Conservation (phyloP, 441 rosid species). For the Oxalis stricta region DNA sequence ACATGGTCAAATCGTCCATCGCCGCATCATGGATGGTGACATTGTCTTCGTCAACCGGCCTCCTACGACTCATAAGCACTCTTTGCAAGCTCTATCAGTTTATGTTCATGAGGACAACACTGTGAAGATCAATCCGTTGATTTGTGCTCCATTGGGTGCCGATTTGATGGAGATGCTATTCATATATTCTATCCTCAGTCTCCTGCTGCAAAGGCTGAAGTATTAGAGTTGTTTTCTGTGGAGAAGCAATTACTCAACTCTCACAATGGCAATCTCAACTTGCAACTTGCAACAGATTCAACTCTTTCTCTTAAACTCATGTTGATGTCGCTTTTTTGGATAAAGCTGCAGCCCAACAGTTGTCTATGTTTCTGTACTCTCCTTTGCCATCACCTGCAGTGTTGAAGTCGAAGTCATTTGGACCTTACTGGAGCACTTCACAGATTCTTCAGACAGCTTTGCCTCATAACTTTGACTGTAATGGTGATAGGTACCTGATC, state of each 20-base stretch:
- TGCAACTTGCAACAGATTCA: conserved; percentile 69
- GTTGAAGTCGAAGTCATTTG: conserved; percentile 22
- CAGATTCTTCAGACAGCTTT: conserved; percentile 68
- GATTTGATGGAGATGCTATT: conserved; percentile 93
- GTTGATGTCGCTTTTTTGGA: conserved; percentile 37
- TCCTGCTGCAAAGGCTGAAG: conserved; percentile 84
- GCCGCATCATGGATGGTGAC: conserved; percentile 90
- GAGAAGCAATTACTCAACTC: conserved; percentile 91
- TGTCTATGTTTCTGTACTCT: conserved; percentile 54
- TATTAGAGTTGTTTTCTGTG: conserved; percentile 74
- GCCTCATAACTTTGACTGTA: conserved; percentile 46
- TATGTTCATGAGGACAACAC: conserved; percentile 90
- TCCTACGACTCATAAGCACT: conserved; percentile 91
- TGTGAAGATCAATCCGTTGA: conserved; percentile 84
- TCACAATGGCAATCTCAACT: conserved; percentile 65
- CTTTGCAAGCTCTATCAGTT: conserved; percentile 79
- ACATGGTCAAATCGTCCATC: conserved; percentile 79
- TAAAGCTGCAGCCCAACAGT: conserved; percentile 48
- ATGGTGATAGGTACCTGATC: conserved; percentile 43
- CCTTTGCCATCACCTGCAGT: conserved; percentile 64
- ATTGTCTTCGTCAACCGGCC: conserved; percentile 86
- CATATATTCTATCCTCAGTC: conserved; percentile 92
- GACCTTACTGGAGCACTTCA: conserved; percentile 53
- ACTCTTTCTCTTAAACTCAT: conserved; percentile 53
- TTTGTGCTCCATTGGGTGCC: conserved; percentile 85